A percentile compares a stretch with the other conserved stretches of the same genome.
These are phyloP conservation scores for Pestalotiopsis sp. DNA, from an alignment of 2,329 filamentous ascomycete species.

Conservation along the genomic window DNA sequence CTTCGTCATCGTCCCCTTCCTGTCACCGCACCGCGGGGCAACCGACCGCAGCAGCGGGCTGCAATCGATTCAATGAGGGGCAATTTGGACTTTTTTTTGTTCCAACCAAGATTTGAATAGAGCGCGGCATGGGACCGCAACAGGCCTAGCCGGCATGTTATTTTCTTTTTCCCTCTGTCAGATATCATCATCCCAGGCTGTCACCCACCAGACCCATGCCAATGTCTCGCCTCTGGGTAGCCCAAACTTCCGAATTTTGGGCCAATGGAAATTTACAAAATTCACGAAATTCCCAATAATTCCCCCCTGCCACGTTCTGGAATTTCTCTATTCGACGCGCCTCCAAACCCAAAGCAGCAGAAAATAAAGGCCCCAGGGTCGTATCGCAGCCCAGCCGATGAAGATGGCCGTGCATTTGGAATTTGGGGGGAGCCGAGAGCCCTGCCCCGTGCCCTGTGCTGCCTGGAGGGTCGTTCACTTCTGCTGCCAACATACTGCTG, in stretches of 20 bases:
- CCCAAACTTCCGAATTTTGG: conserved; percentile 26
- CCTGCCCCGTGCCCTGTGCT: neutral
- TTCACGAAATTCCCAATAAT: conserved; percentile 17
- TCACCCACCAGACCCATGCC: neutral
- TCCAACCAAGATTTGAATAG: neutral
- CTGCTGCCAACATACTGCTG: neutral
- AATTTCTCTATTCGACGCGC: conserved; percentile 4
- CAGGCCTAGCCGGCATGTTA: neutral
- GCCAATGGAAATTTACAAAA: conserved; percentile 34
- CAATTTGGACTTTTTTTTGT: neutral
- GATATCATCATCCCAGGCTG: neutral
- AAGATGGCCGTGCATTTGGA: neutral
- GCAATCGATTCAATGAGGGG: neutral
- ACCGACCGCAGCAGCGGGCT: too few species aligned
- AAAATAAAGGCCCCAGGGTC: conserved; percentile 3
- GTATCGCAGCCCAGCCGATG: neutral
- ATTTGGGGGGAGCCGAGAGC: neutral
- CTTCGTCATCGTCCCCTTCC: neutral
- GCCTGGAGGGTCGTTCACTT: neutral
- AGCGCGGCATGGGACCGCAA: neutral
- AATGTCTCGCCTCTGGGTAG: conserved; percentile 13
- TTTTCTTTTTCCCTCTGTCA: neutral
- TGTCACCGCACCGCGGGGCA: neutral
- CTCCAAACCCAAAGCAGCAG: conserved; percentile 10
- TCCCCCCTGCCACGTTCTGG: conserved; percentile 3